Evolutionary conservation across 2,329 filamentous ascomycete genomes (phyloP).

Genomic region (Magnaporthiopsis incrustans): DNA sequence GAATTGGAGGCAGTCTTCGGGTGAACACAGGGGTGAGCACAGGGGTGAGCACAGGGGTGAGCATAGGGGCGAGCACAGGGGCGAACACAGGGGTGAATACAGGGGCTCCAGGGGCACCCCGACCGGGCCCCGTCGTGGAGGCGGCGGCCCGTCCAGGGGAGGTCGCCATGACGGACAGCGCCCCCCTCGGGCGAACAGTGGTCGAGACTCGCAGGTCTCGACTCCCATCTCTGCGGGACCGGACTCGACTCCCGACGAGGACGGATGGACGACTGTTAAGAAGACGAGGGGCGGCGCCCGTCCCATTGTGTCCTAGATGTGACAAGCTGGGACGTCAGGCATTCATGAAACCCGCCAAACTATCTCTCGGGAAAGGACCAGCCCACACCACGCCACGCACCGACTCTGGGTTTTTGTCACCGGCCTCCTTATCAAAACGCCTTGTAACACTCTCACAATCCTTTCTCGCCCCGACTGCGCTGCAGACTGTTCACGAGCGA

Average conservation of each 20-base stretch:
- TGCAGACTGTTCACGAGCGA: background rate
- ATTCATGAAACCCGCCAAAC: background rate
- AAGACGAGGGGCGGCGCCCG: constrained; percentile 4
- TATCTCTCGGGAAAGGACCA: background rate
- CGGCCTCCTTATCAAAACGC: background rate
- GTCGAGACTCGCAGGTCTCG: constrained; percentile 26
- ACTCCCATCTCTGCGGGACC: constrained; percentile 22
- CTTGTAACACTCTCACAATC: background rate
- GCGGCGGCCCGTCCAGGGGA: constrained; percentile 33
- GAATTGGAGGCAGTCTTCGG: constrained; percentile 50
- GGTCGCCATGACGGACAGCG: constrained; percentile 37
- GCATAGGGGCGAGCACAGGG: constrained; percentile 26
- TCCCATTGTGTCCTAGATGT: constrained; percentile 7
- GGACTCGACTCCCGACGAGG: constrained; percentile 35
- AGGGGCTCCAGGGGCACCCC: constrained; percentile 38
- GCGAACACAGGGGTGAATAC: constrained; percentile 26
- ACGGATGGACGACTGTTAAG: constrained; percentile 56
- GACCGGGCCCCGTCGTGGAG: constrained; percentile 34
- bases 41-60: constrained; percentile 22
- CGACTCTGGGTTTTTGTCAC: background rate
- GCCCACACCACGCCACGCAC: too few relatives aligned
- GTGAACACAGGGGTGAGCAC: constrained; percentile 24
- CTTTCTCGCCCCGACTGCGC: background rate
- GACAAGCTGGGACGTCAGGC: background rate
- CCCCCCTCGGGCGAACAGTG: constrained; percentile 40